These are phyloP conservation scores for Parachaetomium inaequale DNA, from an alignment of 495 filamentous ascomycete genomes.

Conservation along the genomic window DNA sequence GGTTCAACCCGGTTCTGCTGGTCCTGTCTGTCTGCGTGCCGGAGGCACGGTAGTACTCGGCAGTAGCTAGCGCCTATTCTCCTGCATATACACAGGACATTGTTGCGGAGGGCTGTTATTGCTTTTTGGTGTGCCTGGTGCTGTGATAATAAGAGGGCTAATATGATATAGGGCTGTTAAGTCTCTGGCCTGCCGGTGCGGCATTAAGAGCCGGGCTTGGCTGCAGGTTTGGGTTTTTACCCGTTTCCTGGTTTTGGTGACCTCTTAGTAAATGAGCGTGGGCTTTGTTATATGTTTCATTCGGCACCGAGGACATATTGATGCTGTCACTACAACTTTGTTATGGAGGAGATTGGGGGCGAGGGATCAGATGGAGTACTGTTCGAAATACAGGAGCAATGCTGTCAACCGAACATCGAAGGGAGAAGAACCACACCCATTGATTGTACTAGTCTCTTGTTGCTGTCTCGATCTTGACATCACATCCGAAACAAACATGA, in stretches of 20 bases:
- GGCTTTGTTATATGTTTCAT: not conserved
- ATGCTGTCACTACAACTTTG: too few relatives aligned
- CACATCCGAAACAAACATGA: too few relatives aligned
- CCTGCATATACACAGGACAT: too few relatives aligned
- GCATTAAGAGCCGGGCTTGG: not conserved
- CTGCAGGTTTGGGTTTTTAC: not conserved
- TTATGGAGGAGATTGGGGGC: too few relatives aligned
- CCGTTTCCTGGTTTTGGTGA: not conserved
- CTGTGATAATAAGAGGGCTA: not conserved
- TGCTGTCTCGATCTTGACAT: too few relatives aligned
- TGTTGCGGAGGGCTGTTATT: not conserved
- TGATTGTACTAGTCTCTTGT: too few relatives aligned
- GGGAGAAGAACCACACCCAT: too few relatives aligned
- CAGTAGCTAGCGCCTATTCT: not conserved
- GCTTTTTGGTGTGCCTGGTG: too few relatives aligned
- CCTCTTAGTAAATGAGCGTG: too few relatives aligned
- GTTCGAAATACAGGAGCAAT: too few relatives aligned
- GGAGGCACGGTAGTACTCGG: not conserved
- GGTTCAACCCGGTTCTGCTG: not conserved
- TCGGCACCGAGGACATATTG: not conserved
- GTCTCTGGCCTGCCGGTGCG: not conserved
- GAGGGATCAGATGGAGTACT: too few relatives aligned
- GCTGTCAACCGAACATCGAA: too few relatives aligned
- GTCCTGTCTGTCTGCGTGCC: not conserved
- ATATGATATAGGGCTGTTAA: not conserved